Percentiles rank a stretch among this genome's conserved stretches.
These are phyloP conservation scores for Trifolium fragiferum DNA, from an alignment of 306 rosid genomes.

Conservation along the genomic window DNA sequence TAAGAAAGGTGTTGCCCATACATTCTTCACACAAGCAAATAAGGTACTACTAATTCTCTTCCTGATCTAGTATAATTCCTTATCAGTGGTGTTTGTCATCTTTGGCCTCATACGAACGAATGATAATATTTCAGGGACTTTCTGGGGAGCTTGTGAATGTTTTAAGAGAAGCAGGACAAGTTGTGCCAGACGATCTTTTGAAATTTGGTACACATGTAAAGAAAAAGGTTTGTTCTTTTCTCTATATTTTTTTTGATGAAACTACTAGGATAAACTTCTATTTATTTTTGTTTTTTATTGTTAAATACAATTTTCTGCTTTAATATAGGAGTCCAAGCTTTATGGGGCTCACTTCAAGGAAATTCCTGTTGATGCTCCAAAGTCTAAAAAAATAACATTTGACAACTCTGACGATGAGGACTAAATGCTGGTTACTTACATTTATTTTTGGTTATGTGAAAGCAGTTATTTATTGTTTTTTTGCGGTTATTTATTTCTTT, in stretches of 20 bases:
- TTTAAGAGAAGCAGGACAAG: constrained; percentile 89
- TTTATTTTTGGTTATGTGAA: constrained; percentile 29
- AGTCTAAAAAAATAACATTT: constrained; percentile 79
- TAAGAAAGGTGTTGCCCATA: constrained; percentile 94
- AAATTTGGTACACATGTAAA: constrained; percentile 95
- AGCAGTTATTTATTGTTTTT: constrained; percentile 28
- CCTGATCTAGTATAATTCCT: not conserved
- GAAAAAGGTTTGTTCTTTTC: constrained; percentile 71
- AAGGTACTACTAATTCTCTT: constrained; percentile 57
- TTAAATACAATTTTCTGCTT: constrained; percentile 28
- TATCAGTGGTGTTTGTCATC: constrained; percentile 5
- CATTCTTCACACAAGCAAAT: constrained; percentile 83
- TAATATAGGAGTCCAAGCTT: constrained; percentile 82
- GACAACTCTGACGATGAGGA: constrained; percentile 78
- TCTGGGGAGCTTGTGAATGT: constrained; percentile 98
- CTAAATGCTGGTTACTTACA: constrained; percentile 42
- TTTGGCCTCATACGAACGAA: not conserved
- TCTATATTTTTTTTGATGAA: constrained; percentile 18
- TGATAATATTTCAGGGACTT: constrained; percentile 72
- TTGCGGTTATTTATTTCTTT: constrained; percentile 36
- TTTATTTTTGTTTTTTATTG: constrained; percentile 35
- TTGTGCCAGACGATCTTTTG: constrained; percentile 68
- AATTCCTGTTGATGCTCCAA: constrained; percentile 77
- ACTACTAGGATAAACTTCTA: constrained; percentile 16
- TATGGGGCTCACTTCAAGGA: constrained; percentile 96